phyloP scores from a whole-genome alignment of 352 stramenopile genomes.

The Saprolegnia diclina region DNA sequence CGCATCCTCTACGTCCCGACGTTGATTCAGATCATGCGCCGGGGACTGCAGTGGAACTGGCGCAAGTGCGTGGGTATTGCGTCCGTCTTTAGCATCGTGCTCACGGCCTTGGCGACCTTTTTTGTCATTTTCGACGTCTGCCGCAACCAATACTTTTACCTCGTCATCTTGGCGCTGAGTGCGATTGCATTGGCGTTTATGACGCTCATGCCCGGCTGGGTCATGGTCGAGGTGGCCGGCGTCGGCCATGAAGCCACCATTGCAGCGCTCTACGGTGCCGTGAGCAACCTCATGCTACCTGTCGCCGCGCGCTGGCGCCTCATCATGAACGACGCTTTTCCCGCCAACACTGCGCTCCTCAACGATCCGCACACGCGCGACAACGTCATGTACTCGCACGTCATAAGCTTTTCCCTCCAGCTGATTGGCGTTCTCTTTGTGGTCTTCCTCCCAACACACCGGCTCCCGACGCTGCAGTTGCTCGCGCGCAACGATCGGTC shows the following conservation, averaged over 20 bases:
- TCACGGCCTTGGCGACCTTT: conserved; percentile 36
- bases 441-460: not conserved
- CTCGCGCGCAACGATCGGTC: not conserved
- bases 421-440: not conserved
- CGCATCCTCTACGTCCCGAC: conserved; percentile 43
- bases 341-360: not conserved
- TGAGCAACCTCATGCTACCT: not conserved
- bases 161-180: conserved; percentile 24
- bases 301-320: not conserved
- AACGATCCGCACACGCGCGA: not conserved
- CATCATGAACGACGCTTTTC: not conserved
- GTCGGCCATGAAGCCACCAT: conserved; percentile 42
- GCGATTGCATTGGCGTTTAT: conserved; percentile 45
- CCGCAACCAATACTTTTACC: conserved; percentile 54
- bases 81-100: conserved; percentile 35
- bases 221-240: conserved; percentile 44
- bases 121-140: conserved; percentile 50
- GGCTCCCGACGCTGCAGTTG: not conserved
- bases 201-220: conserved; percentile 35
- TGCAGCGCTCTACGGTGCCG: not conserved
- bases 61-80: conserved; percentile 19
- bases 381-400: not conserved
- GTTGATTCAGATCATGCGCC: conserved; percentile 38
- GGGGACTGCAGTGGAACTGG: conserved; percentile 53
- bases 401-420: not conserved